phyloP scores from a whole-genome alignment of 169 alveolate species.

The Besnoitia besnoiti region DNA sequence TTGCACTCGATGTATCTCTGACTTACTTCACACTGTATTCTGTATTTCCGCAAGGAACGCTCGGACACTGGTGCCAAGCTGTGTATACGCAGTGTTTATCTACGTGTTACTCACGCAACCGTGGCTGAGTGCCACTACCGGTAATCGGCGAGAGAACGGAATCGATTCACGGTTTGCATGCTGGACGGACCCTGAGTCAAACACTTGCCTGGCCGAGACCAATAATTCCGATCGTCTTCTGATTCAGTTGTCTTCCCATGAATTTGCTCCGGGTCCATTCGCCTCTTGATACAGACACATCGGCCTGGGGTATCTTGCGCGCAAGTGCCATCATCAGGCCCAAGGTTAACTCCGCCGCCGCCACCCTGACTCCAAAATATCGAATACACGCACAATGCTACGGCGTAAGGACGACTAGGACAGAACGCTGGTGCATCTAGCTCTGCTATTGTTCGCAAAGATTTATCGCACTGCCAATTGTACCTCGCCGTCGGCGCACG shows the following conservation, averaged over 20 bases:
- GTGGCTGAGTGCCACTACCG: too few relatives aligned
- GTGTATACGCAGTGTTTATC: too few relatives aligned
- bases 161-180: too few relatives aligned
- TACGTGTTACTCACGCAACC: too few relatives aligned
- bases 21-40: too few relatives aligned
- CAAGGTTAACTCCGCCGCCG: constrained; percentile 66
- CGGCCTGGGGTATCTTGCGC: constrained; percentile 55
- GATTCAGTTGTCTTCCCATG: constrained; percentile 42
- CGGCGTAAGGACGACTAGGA: neutral
- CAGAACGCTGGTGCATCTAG: neutral
- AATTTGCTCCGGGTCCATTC: constrained; percentile 51
- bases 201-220: constrained; percentile 54
- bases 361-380: neutral
- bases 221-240: constrained; percentile 49
- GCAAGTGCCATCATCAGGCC: constrained; percentile 54
- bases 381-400: neutral
- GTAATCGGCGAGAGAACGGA: too few relatives aligned
- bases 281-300: constrained; percentile 16
- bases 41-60: too few relatives aligned
- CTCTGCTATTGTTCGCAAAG: too few relatives aligned
- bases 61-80: too few relatives aligned
- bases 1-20: too few relatives aligned
- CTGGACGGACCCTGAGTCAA: neutral
- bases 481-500: too few relatives aligned
- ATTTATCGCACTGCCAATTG: too few relatives aligned